Conservation (phyloP, 805 yeast species). For the Cyberlindnera maclurae region DNA sequence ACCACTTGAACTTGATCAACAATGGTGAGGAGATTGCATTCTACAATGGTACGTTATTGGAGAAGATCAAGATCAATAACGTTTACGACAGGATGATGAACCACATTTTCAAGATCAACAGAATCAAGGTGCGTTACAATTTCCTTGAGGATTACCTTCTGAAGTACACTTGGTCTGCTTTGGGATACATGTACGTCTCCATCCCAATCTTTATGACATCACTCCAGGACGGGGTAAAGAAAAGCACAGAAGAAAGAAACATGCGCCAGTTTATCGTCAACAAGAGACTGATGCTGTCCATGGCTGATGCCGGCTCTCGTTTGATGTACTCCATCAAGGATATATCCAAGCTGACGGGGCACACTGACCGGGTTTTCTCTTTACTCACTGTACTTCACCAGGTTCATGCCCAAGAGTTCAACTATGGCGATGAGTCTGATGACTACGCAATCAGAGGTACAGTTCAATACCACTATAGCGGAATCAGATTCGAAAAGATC, state of each 20-base stretch:
- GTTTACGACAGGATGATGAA: conserved; percentile 51
- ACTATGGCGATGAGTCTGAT: conserved; percentile 31
- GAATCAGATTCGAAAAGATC: conserved; percentile 76
- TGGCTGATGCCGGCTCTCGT: conserved; percentile 93
- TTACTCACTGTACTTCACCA: conserved; percentile 72
- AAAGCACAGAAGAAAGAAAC: conserved; percentile 39
- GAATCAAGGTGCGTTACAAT: conserved; percentile 58
- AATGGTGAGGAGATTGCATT: conserved; percentile 93
- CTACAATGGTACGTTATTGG: conserved; percentile 81
- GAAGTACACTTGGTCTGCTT: conserved; percentile 91
- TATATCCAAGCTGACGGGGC: conserved; percentile 83
- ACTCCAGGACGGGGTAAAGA: conserved; percentile 22
- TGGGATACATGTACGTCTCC: conserved; percentile 88
- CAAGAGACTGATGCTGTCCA: conserved; percentile 80
- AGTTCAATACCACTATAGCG: conserved; percentile 66
- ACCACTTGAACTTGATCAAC: conserved; percentile 76
- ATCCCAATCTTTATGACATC: conserved; percentile 73
- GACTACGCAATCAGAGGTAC: conserved; percentile 68
- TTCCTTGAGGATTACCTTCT: conserved; percentile 78
- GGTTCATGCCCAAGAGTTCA: conserved; percentile 54
- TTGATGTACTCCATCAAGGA: conserved; percentile 93
- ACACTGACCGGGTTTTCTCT: conserved; percentile 78
- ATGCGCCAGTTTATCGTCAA: conserved; percentile 88
- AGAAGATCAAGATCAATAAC: conserved; percentile 54
- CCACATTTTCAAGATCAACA: conserved; percentile 48